phyloP scores from a whole-genome alignment of 768 basidiomycete genomes.

The Termitomyces sp. region DNA sequence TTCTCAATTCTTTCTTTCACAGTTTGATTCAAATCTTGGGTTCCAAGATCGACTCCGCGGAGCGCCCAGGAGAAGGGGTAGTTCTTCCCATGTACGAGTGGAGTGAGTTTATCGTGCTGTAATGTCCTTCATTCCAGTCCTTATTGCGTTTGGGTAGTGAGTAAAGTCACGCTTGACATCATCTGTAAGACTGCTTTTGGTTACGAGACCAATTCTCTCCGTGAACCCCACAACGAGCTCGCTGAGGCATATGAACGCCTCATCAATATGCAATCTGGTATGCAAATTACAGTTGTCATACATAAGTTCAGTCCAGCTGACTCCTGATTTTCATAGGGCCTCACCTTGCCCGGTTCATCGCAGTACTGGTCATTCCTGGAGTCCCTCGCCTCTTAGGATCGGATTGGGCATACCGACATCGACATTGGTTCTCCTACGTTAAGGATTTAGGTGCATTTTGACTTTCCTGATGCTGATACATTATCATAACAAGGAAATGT shows the following conservation, averaged over 20 bases:
- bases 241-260: slow-evolving; percentile 45
- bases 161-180: slow-evolving; percentile 51
- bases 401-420: slow-evolving; percentile 35
- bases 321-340: slow-evolving; percentile 13
- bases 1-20: background rate
- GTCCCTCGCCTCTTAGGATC: slow-evolving; percentile 26
- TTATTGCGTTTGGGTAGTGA: slow-evolving; percentile 28
- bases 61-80: slow-evolving; percentile 23
- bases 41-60: slow-evolving; percentile 25
- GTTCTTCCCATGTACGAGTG: slow-evolving; percentile 41
- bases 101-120: slow-evolving; percentile 32
- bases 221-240: slow-evolving; percentile 44
- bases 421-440: slow-evolving; percentile 26
- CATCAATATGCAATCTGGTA: slow-evolving; percentile 37
- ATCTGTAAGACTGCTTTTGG: slow-evolving; percentile 51
- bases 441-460: slow-evolving; percentile 18
- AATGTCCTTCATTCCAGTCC: background rate
- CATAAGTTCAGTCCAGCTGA: background rate
- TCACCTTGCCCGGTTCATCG: slow-evolving; percentile 35
- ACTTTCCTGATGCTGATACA: background rate
- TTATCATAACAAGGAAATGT: background rate
- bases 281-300: background rate
- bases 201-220: slow-evolving; percentile 42
- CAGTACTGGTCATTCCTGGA: slow-evolving; percentile 35
- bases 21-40: slow-evolving; percentile 38